Base-by-base conservation (phyloP, 2,329 filamentous ascomycete species). In the Tolypocladium capitatum region DNA sequence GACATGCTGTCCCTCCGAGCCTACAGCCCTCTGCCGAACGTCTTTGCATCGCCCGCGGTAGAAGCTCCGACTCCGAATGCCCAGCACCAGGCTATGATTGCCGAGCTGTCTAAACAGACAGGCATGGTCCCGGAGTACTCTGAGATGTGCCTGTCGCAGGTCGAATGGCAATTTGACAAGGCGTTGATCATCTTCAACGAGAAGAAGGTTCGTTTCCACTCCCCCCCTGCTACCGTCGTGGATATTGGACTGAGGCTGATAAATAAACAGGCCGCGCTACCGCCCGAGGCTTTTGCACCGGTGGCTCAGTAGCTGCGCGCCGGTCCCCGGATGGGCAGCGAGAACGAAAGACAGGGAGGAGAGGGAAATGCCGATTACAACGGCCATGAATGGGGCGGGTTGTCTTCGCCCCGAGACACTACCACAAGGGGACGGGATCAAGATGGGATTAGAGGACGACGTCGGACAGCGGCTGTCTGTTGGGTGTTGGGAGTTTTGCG, bases 121-220 rank as follows among this genome's bases (percentile, higher is more conserved):
- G 80, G 81, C 49, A 88, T 98, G 81, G 92, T 80, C 9, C 66
- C 81, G 10, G 73, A 85, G 49, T 94, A 85, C 62, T 84, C 89
- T 1, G 77, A 83, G 55, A 77, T 94, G 72, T 96, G 91, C 57
- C 72, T 97, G 16, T 74, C 79, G 3, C 81, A 89, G 50, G 86
- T 83, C 48, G 77, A 75, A 34, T 97, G 89, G 88, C 78, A 94
- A 61, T 79, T 90, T 44, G 77, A 85, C 34, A 76, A 78, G 54
- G 91, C 90, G 2, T 68, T 90, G 55, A 70, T 75, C 47, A 79
- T 86, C 31, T 96, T 95, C 60, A 76, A 83, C 52, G 76, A 83
- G 54, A 81, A 86, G 49, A 88, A 83, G 72, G 86, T 84, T 70
- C 61, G 72, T 57, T 28, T 40, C 28, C 32, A 46, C 43, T 11